Conservation (phyloP, 371 early-diverging fungal species). For the Saksenaea vasiformis region DNA sequence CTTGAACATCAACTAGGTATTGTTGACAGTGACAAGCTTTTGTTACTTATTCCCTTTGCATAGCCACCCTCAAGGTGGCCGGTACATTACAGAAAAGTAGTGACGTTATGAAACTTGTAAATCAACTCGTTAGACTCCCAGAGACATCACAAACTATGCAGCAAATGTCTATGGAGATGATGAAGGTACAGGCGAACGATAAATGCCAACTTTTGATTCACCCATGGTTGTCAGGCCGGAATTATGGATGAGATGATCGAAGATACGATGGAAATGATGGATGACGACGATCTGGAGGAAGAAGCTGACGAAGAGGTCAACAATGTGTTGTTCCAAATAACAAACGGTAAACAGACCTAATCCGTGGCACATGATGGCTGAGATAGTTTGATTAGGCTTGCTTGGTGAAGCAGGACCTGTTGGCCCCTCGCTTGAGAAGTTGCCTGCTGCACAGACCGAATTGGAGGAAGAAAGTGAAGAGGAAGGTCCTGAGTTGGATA, state of each 20-base stretch:
- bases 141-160: conserved; percentile 83
- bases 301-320: conserved; percentile 95
- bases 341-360: conserved; percentile 66
- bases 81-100: conserved; percentile 88
- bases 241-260: conserved; percentile 95
- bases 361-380: neutral
- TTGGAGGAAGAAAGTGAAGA: conserved; percentile 65
- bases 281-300: conserved; percentile 91
- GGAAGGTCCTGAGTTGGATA: conserved; percentile 76
- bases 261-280: conserved; percentile 86
- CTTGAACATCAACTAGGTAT: conserved; percentile 86
- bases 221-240: conserved; percentile 67
- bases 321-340: conserved; percentile 85
- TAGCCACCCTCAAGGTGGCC: conserved; percentile 84
- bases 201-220: neutral
- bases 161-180: conserved; percentile 95
- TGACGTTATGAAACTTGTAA: conserved; percentile 90
- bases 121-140: conserved; percentile 81
- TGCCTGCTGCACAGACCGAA: conserved; percentile 40
- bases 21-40: neutral
- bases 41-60: neutral
- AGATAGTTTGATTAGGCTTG: conserved; percentile 44
- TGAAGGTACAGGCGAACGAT: conserved; percentile 60
- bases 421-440: conserved; percentile 54
- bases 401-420: conserved; percentile 73